Evolutionary conservation across 768 basidiomycete species (phyloP), one percentile per base, ranked within the genome.

Genomic region (Saitozyma sp.): DNA sequence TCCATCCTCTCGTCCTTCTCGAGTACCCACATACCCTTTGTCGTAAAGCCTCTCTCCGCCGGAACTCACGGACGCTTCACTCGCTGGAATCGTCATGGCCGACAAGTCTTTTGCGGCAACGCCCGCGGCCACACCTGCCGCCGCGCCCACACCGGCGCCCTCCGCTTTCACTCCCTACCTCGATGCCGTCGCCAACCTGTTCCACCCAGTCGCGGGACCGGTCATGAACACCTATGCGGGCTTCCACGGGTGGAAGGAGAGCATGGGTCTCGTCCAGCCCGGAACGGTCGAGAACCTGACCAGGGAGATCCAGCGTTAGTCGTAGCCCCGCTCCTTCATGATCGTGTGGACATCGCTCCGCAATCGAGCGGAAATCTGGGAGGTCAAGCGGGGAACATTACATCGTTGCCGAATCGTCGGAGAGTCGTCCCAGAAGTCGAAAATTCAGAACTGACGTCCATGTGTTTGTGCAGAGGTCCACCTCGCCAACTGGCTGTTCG

Each of bases 401-500:
- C n/a, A n/a, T n/a, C n/a, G n/a, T n/a, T n/a, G n/a, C n/a, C n/a
- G n/a, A n/a, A n/a, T n/a, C n/a, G n/a, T n/a, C n/a, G n/a, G n/a
- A n/a, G n/a, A n/a, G n/a, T n/a, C n/a, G n/a, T n/a, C n/a, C n/a
- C n/a, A n/a, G n/a, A n/a, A n/a, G n/a, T n/a, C n/a, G n/a, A n/a
- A n/a, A n/a, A n/a, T n/a, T n/a, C n/a, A n/a, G n/a, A 29, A 29
- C 29, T 29, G 16, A 37, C 45, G 14, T 6, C 17, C n/a, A 29
- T 8, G 9, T 11, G 16, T n/a, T 19, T 14, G 16, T 13, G 9
- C 79, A 97, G 94, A 86, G 58, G 95, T 92, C 11, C 92, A 92
- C 74, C 81, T 97, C 54, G 89, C 88, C 50, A 96, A 95, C 83
- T 95, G 89, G 82, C 87, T 92, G 76, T 98, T 98, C 79, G 96